Evolutionary conservation across 2,329 filamentous ascomycete genomes (phyloP), one percentile per base, ranked within the genome.

Genomic region (Fusarium sp.): DNA sequence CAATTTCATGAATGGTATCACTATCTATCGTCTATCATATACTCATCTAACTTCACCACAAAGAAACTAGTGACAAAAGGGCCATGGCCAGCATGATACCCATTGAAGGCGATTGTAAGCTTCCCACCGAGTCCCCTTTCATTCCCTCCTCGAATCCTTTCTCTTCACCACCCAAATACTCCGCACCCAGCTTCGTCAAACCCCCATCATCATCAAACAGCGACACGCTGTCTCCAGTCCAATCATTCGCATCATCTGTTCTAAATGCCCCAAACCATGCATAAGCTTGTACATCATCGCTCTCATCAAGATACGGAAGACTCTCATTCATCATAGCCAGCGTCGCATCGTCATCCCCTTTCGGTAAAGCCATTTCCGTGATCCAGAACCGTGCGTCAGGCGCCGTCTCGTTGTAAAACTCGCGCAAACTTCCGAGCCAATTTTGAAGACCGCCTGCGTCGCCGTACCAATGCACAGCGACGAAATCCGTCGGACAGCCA

Each of bases 181-280:
- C 63, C 1, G 80, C 80, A 0, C 83, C 83, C 3, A 83, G 69
- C 35, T 83, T 77, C 0, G 82, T 84, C 60, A 84, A 64, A 3
- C 76, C 81, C 4, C 83, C 83, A 4, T 83, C 67, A 15, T 75
- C 70, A 27, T 83, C 75, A 37, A 84, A 80, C 5, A 84, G 66
- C 1, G 82, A 79, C 0, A 84, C 80, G 5, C 78, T 76, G 16
- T 82, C 77, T 7, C 83, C 83, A 0, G 82, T 83, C 80, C 81
- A 84, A 23, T 73, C 76, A 46, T 83, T 83, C 11, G 81, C 80
- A 45, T 83, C 78, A 29, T 81, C 76, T 1, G 77, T 73, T 4
- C 83, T 78, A 45, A 84, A 84, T 0, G 78, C 80, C 1, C 83
- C 83, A 60, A 83, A 84, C 83, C 83, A 84, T 0, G 83, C 82